These are phyloP conservation scores for Gossypioides kirkii DNA, from an alignment of 345 rosid genomes.

Conservation along the genomic window DNA sequence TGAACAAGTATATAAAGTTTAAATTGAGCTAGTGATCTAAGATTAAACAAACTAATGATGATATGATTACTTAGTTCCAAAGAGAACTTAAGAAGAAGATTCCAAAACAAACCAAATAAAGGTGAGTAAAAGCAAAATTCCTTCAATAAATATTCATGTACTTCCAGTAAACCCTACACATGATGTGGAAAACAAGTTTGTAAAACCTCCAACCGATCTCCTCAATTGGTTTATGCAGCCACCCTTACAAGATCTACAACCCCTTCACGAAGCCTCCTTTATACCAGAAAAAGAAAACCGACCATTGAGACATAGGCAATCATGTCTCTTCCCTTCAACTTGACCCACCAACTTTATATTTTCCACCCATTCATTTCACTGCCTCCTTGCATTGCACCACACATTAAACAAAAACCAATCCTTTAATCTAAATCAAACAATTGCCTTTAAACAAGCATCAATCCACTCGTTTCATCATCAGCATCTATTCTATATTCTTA, in stretches of 20 bases:
- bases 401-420: background rate
- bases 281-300: too few relatives aligned
- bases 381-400: constrained; percentile 2
- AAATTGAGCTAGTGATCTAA: constrained; percentile 16
- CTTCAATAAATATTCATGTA: background rate
- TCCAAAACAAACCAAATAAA: constrained; percentile 9
- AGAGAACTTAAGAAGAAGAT: constrained; percentile 12
- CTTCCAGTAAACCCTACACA: background rate
- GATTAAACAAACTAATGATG: constrained; percentile 14
- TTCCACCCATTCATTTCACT: constrained; percentile 1
- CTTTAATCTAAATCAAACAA: constrained; percentile 4
- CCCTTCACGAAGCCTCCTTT: too few relatives aligned
- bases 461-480: constrained; percentile 17
- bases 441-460: constrained; percentile 11
- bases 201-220: background rate
- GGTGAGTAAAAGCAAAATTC: constrained; percentile 7
- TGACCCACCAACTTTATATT: constrained; percentile 20
- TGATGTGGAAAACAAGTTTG: constrained; percentile 3
- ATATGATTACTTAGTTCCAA: background rate
- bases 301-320: constrained; percentile 11
- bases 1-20: constrained; percentile 9
- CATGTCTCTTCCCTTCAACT: constrained; percentile 7
- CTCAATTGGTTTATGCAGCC: too few relatives aligned
- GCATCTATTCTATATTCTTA: constrained; percentile 41
- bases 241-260: too few relatives aligned